Base-by-base conservation (phyloP, 148 eudicot species). In the Chenopodium album region DNA sequence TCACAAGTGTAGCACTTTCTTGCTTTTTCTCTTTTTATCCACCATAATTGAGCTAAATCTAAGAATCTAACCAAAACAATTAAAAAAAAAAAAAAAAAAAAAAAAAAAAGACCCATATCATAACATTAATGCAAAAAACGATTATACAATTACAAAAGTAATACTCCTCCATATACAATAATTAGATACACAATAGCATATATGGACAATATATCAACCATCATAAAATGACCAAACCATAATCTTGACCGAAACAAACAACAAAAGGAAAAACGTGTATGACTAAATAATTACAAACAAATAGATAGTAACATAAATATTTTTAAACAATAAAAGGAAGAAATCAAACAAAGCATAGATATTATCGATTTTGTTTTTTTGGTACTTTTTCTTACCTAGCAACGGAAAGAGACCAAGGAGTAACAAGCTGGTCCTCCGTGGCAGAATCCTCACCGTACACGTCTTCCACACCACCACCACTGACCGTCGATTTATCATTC, bases 351-450 rank as follows among this genome's bases (percentile, higher is more conserved):
- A 72, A 86, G 62, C 88, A 83, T 86, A 85, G 85, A 80, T 83
- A 84, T 75, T 75, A 87, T 84, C 84, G 85, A 84, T 81, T 81
- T 22, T 22, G 9, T 65, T n/a, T 56, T 62, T 68, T 56, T 10
- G 11, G 19, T 7, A 26, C 59, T 13, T 29, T 17, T 22, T 7
- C 80, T 78, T 71, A 95, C 99, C 99, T 95, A 48, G 99, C 99
- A 76, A 95, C 99, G 13, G 95, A 90, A 76, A 92, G 86, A 46
- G 94, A 73, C 99, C 98, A 94, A 81, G 99, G 99, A 2, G 99
- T 95, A 59, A 94, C 87, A 44, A 76, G 79, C 60, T 92, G 94
- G 66, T 95, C 99, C 89, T 94, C 97, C 28, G 93, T 86, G 89
- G 94, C 98, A 54, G 86, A 77, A 91, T 95, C 97, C 85, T 95